Percentiles rank a stretch among this genome's conserved stretches.
Conservation (phyloP, 495 filamentous ascomycete species). For the Annulohypoxylon moriforme region DNA sequence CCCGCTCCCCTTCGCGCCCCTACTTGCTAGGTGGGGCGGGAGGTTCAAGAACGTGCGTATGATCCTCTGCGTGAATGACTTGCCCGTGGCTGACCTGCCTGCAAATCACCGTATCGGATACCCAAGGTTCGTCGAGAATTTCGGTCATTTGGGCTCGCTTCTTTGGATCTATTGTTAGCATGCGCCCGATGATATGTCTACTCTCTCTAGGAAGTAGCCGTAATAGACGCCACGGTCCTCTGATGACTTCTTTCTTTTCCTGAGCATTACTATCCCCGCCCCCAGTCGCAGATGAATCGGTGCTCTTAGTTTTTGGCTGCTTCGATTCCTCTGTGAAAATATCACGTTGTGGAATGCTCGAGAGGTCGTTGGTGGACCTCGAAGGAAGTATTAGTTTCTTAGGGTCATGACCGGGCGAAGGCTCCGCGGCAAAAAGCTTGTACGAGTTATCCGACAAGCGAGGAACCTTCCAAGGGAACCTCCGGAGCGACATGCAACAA, state of each 20-base stretch:
- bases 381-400: conserved; percentile 56
- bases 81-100: conserved; percentile 57
- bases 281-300: conserved; percentile 41
- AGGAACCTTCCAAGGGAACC: conserved; percentile 98
- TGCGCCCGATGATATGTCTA: conserved; percentile 86
- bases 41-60: conserved; percentile 66
- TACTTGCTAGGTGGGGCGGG: conserved; percentile 52
- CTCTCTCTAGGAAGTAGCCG: conserved; percentile 90
- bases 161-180: conserved; percentile 90
- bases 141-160: conserved; percentile 85
- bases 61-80: conserved; percentile 61
- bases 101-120: conserved; percentile 73
- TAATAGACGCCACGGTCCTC: conserved; percentile 93
- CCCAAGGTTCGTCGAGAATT: conserved; percentile 90
- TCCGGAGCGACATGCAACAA: conserved; percentile 96
- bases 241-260: conserved; percentile 81
- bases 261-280: conserved; percentile 34
- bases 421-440: conserved; percentile 86
- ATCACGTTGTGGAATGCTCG: conserved; percentile 51
- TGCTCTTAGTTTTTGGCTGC: conserved; percentile 30
- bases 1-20: background rate
- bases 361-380: conserved; percentile 52
- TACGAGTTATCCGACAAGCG: conserved; percentile 93
- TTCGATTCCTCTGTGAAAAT: conserved; percentile 49
- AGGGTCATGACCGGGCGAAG: conserved; percentile 66